Base-by-base conservation (phyloP, 2,329 filamentous ascomycete genomes). In the Fusarium siculi region DNA sequence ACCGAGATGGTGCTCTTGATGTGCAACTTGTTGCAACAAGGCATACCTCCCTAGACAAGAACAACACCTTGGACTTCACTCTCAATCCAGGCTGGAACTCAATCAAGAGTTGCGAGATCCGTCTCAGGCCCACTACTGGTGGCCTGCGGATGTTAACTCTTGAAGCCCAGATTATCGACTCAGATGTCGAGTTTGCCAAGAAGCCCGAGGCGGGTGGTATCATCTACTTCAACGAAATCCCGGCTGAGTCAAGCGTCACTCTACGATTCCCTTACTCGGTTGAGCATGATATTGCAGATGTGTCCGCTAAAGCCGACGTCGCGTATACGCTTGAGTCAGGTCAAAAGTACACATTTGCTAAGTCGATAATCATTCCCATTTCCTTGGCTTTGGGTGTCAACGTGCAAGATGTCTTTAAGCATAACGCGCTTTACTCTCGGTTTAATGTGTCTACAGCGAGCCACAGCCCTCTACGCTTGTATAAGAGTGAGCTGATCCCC, bases 331-430 rank as follows among this genome's bases (percentile, higher is more conserved):
- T 93, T 0, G 85, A 90, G 1, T 83, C 89, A 5, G 93, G 91
- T 6, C 85, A 84, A 12, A 74, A 77, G 15, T 83, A 78, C 59
- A 76, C 71, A 54, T 76, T 83, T 55, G 80, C 81, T 43, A 84
- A 83, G 54, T 76, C 77, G 7, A 93, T 94, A 72, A 89, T 87
- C 7, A 86, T 97, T 25, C 88, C 91, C 6, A 92, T 96, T 4
- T 88, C 93, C 2, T 85, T 99, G 9, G 93, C 94, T 0, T 87
- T 99, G 7, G 95, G 96, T 7, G 96, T 99, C 70, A 98, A 98
- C 74, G 96, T 99, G 10, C 95, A 98, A 77, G 96, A 99, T 76
- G 90, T 97, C 34, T 98, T 98, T 85, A 97, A 97, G 79, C 90
- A 94, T 71, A 85, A 91, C 12, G 87, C 90, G 0, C 86, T 98